Evolutionary conservation across 202 grass and related monocot genomes (phyloP).

Genomic region (Zizania palustris): DNA sequence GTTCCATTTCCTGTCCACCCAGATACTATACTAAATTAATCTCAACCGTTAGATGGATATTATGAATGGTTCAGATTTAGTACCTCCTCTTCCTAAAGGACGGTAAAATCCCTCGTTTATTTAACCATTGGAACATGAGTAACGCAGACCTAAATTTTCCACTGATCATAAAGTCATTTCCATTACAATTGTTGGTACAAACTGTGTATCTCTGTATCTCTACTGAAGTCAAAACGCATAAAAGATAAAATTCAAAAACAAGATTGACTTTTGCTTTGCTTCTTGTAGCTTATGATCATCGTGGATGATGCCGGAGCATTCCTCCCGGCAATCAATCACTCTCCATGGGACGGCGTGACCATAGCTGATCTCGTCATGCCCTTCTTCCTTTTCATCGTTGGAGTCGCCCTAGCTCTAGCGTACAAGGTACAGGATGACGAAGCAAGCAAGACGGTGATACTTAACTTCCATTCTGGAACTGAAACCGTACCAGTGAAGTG

Average conservation of each 20-base stretch:
- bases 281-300: constrained; percentile 92
- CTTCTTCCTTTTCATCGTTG: constrained; percentile 97
- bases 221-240: neutral
- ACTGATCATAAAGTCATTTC: constrained; percentile 11
- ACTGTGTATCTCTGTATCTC: neutral
- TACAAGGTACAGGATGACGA: constrained; percentile 69
- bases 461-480: constrained; percentile 20
- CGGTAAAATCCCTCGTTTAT: no score
- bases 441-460: neutral
- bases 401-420: constrained; percentile 81
- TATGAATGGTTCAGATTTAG: no score
- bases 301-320: constrained; percentile 84
- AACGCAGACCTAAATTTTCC: neutral
- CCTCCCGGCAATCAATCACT: constrained; percentile 76
- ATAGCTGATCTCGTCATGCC: constrained; percentile 98
- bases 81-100: no score
- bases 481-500: constrained; percentile 14
- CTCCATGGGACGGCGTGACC: constrained; percentile 85
- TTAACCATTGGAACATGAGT: neutral
- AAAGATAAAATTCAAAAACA: neutral
- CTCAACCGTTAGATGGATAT: no score
- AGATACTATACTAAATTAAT: no score
- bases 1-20: no score
- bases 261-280: constrained; percentile 2
- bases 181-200: neutral